These are phyloP conservation scores for Candida bentonensis DNA, from an alignment of 805 yeast genomes.

Conservation along the genomic window DNA sequence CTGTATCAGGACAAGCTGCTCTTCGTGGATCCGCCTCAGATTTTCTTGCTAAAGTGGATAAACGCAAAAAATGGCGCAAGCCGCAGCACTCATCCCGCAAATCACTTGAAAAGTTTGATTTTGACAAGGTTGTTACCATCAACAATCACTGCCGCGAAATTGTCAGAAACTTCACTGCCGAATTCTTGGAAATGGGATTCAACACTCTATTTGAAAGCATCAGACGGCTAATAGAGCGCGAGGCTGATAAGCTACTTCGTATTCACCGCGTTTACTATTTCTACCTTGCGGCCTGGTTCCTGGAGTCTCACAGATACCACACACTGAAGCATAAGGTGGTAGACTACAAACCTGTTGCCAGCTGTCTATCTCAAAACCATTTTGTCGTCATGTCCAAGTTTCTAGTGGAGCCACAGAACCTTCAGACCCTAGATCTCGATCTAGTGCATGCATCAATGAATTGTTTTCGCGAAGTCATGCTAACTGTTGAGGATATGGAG, in stretches of 20 bases:
- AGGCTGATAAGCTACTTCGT: constrained; percentile 20
- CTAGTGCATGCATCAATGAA: constrained; percentile 58
- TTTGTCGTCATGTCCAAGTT: constrained; percentile 32
- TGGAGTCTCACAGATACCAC: constrained; percentile 28
- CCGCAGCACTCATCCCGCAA: constrained; percentile 12
- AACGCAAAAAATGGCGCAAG: constrained; percentile 50
- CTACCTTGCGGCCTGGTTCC: constrained; percentile 58
- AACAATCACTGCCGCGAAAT: constrained; percentile 16
- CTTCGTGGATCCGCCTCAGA: constrained; percentile 30
- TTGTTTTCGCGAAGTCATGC: constrained; percentile 49
- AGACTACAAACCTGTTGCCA: constrained; percentile 22
- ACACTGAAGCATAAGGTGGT: constrained; percentile 11
- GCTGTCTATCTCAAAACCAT: constrained; percentile 44
- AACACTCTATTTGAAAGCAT: constrained; percentile 47
- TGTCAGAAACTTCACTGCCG: constrained; percentile 34
- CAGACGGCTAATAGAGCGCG: constrained; percentile 32
- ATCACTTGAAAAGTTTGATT: constrained; percentile 15
- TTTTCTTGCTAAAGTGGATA: constrained; percentile 52
- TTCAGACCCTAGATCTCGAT: constrained; percentile 25
- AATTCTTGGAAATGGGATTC: constrained; percentile 62
- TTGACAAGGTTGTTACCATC: constrained; percentile 8
- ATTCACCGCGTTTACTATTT: constrained; percentile 33
- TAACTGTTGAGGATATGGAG: constrained; percentile 29
- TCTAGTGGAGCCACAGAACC: neutral
- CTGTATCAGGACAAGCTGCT: constrained; percentile 59